These are phyloP conservation scores for Helotiales sp. DNA, from an alignment of 2,329 filamentous ascomycete species.

Conservation along the genomic window DNA sequence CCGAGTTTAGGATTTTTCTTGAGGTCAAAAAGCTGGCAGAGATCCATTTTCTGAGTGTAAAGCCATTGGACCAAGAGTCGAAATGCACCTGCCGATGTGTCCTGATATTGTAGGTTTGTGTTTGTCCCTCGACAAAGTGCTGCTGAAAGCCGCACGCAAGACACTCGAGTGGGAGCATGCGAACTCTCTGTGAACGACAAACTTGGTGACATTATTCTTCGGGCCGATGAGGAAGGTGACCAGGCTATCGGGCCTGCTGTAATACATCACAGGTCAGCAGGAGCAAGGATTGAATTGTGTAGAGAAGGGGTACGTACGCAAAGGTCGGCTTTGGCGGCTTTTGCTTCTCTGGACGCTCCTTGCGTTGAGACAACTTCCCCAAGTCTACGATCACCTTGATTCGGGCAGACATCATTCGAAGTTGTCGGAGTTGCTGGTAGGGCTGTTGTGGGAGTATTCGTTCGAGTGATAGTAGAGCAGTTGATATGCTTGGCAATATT, in stretches of 20 bases:
- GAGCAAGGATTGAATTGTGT: no score
- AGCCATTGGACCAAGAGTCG: neutral
- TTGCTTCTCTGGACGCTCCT: neutral
- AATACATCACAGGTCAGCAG: neutral
- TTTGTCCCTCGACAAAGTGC: constrained; percentile 20
- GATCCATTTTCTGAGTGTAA: neutral
- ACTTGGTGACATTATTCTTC: neutral
- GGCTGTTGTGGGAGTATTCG: no score
- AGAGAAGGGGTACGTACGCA: neutral
- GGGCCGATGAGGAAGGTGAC: constrained; percentile 20
- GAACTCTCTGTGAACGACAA: constrained; percentile 18
- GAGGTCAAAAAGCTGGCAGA: neutral
- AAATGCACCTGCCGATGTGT: neutral
- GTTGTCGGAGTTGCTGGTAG: no score
- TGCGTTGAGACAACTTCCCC: no score
- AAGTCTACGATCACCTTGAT: no score
- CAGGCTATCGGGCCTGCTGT: neutral
- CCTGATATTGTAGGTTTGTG: constrained; percentile 19
- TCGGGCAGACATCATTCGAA: no score
- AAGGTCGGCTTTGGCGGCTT: neutral
- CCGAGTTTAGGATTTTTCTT: no score
- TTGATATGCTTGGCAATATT: no score
- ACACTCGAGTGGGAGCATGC: constrained; percentile 21
- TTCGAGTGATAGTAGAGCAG: no score
- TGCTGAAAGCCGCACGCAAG: constrained; percentile 19